phyloP scores from a whole-genome alignment of 805 yeast genomes.

The Wickerhamiella musiphila region DNA sequence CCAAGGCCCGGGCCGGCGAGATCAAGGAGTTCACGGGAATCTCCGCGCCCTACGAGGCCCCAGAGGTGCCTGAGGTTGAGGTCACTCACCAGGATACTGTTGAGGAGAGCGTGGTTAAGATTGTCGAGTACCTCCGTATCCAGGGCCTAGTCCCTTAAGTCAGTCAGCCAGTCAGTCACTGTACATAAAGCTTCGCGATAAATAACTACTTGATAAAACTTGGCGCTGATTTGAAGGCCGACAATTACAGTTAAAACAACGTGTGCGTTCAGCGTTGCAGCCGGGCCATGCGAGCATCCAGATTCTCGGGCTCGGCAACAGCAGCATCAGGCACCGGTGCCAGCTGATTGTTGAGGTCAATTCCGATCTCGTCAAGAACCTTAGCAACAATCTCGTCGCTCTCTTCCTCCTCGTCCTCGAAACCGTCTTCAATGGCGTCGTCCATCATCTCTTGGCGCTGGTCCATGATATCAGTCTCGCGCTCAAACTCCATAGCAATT shows the following conservation, averaged over 20 bases:
- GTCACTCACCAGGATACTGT: slow-evolving; percentile 54
- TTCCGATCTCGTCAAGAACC: slow-evolving; percentile 91
- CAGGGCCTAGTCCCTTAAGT: slow-evolving; percentile 8
- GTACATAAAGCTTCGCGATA: no score
- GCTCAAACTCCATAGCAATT: slow-evolving; percentile 90
- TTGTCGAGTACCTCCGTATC: slow-evolving; percentile 35
- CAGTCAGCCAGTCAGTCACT: no score
- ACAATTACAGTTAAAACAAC: no score
- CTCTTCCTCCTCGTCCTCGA: slow-evolving; percentile 82
- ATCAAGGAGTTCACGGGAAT: slow-evolving; percentile 93
- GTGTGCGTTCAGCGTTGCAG: slow-evolving; percentile 50
- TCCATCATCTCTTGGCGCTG: slow-evolving; percentile 98
- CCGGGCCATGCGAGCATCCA: slow-evolving; percentile 77
- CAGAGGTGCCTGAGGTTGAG: slow-evolving; percentile 68
- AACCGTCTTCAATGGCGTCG: slow-evolving; percentile 90
- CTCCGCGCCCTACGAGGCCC: slow-evolving; percentile 91
- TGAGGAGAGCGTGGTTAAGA: slow-evolving; percentile 64
- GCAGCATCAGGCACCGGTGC: slow-evolving; percentile 34
- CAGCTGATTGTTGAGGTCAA: slow-evolving; percentile 44
- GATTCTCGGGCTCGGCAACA: slow-evolving; percentile 49
- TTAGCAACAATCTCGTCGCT: slow-evolving; percentile 79
- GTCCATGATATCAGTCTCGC: slow-evolving; percentile 91
- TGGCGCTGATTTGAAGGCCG: no score
- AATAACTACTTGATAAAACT: no score
- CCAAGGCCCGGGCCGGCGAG: slow-evolving; percentile 89